Conservation (phyloP, 2,329 filamentous ascomycete genomes). For the Knufia fluminis region DNA sequence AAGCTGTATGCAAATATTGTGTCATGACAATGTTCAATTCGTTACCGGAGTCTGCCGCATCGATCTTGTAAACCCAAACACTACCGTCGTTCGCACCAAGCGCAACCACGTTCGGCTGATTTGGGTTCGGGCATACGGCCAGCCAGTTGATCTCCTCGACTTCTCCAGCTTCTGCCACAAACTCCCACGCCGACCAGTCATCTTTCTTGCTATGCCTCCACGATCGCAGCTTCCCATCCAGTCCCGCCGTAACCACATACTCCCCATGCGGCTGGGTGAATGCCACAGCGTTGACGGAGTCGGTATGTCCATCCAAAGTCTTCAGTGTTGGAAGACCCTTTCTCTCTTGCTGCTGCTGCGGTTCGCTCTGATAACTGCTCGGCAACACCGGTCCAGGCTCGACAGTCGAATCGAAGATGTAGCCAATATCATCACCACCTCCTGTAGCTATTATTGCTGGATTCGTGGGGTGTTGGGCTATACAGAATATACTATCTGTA, state of each 20-base stretch:
- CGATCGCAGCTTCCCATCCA: slow-evolving; percentile 73
- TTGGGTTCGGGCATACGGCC: slow-evolving; percentile 59
- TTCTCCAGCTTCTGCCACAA: slow-evolving; percentile 71
- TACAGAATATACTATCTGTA: slow-evolving; percentile 86
- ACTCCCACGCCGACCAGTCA: slow-evolving; percentile 45
- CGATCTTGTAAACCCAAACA: slow-evolving; percentile 92
- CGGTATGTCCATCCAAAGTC: slow-evolving; percentile 78
- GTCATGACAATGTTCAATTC: slow-evolving; percentile 76
- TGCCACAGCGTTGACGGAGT: slow-evolving; percentile 76
- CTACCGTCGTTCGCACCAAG: slow-evolving; percentile 83
- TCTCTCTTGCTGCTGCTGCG: slow-evolving; percentile 49
- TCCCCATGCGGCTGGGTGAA: slow-evolving; percentile 80
- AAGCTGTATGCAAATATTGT: slow-evolving; percentile 80
- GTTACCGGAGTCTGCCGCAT: slow-evolving; percentile 50
- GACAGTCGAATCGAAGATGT: slow-evolving; percentile 65
- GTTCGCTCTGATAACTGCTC: slow-evolving; percentile 61
- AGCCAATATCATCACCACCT: slow-evolving; percentile 76
- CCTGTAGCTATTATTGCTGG: slow-evolving; percentile 76
- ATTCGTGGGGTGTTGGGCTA: slow-evolving; percentile 79
- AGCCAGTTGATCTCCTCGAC: slow-evolving; percentile 96
- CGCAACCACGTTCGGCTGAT: slow-evolving; percentile 71
- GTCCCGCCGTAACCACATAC: slow-evolving; percentile 73
- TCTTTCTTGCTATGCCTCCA: slow-evolving; percentile 50
- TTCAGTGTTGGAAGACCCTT: slow-evolving; percentile 57
- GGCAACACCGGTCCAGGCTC: slow-evolving; percentile 62